A percentile compares a stretch with the other conserved stretches of the same genome.
Evolutionary conservation across 2,329 filamentous ascomycete genomes (phyloP).

Genomic region (Elsinoe perseae): DNA sequence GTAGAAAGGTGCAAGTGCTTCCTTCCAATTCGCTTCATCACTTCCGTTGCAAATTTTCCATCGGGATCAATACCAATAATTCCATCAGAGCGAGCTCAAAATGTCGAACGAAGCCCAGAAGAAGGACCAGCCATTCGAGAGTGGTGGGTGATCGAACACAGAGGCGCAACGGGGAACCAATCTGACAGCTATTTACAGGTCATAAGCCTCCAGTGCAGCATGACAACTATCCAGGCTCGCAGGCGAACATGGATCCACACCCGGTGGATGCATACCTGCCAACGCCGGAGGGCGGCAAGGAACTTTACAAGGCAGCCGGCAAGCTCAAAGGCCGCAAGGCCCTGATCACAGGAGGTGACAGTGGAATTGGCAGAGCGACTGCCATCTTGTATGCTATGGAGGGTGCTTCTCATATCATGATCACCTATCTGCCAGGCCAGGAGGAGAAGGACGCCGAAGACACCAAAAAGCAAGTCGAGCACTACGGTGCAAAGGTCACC

Average conservation of each 20-base stretch:
- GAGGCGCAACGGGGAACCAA: neutral
- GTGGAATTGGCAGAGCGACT: conserved; percentile 67
- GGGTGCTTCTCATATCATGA: conserved; percentile 60
- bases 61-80: neutral
- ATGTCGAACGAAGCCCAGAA: neutral
- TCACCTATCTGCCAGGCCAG: conserved; percentile 60
- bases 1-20: neutral
- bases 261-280: conserved; percentile 60
- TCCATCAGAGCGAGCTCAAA: neutral
- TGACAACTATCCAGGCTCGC: conserved; percentile 39
- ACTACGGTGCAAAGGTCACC: conserved; percentile 57
- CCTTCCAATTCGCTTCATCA: neutral
- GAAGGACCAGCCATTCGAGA: conserved; percentile 10
- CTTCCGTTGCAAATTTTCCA: neutral
- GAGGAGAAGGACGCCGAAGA: conserved; percentile 70
- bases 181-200: neutral
- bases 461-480: conserved; percentile 63
- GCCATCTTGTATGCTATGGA: conserved; percentile 75
- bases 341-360: conserved; percentile 74
- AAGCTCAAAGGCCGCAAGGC: conserved; percentile 70
- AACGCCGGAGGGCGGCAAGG: conserved; percentile 57
- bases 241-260: conserved; percentile 49
- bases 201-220: conserved; percentile 6
- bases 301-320: conserved; percentile 64
- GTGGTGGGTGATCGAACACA: neutral